Percentiles rank a stretch among this genome's conserved stretches.
These are phyloP conservation scores for Rosa chinensis DNA, from an alignment of 306 rosid genomes.

Conservation along the genomic window DNA sequence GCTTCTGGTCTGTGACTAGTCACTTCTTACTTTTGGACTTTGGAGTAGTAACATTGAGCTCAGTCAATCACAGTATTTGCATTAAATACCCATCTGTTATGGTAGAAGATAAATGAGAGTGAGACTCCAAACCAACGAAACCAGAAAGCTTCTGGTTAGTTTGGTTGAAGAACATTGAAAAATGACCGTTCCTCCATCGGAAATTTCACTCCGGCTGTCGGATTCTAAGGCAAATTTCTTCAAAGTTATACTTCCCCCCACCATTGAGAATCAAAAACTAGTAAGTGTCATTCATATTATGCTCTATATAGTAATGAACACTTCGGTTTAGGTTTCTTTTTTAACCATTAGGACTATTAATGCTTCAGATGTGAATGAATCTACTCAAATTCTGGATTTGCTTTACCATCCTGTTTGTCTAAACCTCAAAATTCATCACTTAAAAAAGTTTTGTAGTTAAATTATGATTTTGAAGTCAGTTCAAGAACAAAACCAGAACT, in stretches of 20 bases:
- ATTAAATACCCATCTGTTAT: neutral
- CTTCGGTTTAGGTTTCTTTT: neutral
- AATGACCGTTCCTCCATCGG: neutral
- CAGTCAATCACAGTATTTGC: neutral
- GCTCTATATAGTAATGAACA: neutral
- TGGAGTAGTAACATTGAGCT: neutral
- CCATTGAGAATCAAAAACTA: slow-evolving; percentile 9
- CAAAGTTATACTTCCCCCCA: slow-evolving; percentile 3
- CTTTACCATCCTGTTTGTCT: neutral
- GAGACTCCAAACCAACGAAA: neutral
- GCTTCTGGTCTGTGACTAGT: neutral
- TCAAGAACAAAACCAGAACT: neutral
- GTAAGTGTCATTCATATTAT: neutral
- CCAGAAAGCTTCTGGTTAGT: neutral
- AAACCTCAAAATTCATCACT: neutral
- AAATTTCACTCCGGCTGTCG: neutral
- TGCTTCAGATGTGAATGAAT: neutral
- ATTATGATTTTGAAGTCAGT: neutral
- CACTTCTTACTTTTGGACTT: neutral
- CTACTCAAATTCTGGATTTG: neutral
- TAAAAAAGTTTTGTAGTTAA: neutral
- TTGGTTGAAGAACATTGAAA: neutral
- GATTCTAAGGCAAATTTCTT: slow-evolving; percentile 1
- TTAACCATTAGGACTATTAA: neutral
- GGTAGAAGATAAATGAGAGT: neutral